phyloP scores from a whole-genome alignment of 768 basidiomycete species.

The Candolleomyces aberdarensis region DNA sequence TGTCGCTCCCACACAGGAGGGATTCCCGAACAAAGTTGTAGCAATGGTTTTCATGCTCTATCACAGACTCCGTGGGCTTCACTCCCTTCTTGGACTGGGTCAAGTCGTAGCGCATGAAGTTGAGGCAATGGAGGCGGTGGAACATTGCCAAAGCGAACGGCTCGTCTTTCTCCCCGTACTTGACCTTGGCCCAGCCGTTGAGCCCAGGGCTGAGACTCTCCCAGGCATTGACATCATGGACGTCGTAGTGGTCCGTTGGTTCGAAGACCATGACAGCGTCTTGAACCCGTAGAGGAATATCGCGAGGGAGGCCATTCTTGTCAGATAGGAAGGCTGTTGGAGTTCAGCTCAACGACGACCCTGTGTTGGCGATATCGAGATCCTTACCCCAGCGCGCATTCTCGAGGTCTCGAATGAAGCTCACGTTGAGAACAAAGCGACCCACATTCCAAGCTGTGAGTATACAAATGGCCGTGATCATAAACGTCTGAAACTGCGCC shows the following conservation, averaged over 20 bases:
- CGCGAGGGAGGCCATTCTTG: constrained; percentile 5
- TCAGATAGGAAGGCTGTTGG: too few relatives aligned
- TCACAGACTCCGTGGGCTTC: not conserved
- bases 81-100: constrained; percentile 9
- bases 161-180: not conserved
- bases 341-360: too few relatives aligned
- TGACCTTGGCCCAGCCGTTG: constrained; percentile 13
- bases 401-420: too few relatives aligned
- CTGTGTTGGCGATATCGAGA: too few relatives aligned
- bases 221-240: constrained; percentile 13
- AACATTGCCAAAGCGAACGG: constrained; percentile 14
- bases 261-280: constrained; percentile 8
- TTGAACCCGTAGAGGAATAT: constrained; percentile 5
- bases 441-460: too few relatives aligned
- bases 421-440: too few relatives aligned
- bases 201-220: constrained; percentile 10
- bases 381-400: too few relatives aligned
- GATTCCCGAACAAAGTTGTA: too few relatives aligned
- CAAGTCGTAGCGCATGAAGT: constrained; percentile 14
- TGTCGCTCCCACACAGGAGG: too few relatives aligned
- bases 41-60: constrained; percentile 1
- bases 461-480: too few relatives aligned
- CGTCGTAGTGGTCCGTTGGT: constrained; percentile 9
- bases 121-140: constrained; percentile 14
- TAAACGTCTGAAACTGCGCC: too few relatives aligned